These are phyloP conservation scores for Fusarium domesticum DNA, from an alignment of 2,329 filamentous ascomycete genomes.

Conservation along the genomic window DNA sequence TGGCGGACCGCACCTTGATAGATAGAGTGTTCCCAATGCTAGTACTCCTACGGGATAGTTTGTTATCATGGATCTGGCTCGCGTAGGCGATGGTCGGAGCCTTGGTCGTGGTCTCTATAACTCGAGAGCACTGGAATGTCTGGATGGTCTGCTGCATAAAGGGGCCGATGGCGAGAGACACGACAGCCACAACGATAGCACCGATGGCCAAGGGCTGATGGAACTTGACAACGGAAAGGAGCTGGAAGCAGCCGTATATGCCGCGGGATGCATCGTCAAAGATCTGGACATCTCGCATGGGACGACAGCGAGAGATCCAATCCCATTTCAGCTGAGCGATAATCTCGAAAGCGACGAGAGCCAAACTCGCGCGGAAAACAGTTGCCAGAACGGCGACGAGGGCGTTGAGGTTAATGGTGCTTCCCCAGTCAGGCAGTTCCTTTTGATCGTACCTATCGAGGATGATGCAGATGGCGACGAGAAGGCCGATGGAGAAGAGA, in stretches of 20 bases:
- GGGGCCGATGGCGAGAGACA: slow-evolving; percentile 3
- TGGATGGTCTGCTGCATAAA: slow-evolving; percentile 1
- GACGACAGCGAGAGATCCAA: slow-evolving; percentile 4
- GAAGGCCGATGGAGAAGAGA: not conserved
- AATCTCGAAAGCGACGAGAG: slow-evolving; percentile 3
- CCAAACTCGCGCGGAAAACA: slow-evolving; percentile 3
- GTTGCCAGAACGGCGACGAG: slow-evolving; percentile 5
- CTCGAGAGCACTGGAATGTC: not conserved
- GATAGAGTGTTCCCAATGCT: not conserved
- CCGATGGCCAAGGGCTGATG: slow-evolving; percentile 2
- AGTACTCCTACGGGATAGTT: not conserved
- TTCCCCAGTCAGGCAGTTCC: slow-evolving; percentile 2
- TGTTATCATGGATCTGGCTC: not conserved
- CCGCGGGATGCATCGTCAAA: slow-evolving; percentile 5
- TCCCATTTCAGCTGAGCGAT: slow-evolving; percentile 9
- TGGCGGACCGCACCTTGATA: not conserved
- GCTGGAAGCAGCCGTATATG: slow-evolving; percentile 1
- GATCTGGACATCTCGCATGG: slow-evolving; percentile 2
- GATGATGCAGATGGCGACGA: slow-evolving; percentile 3
- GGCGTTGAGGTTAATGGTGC: slow-evolving; percentile 3
- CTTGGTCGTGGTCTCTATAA: not conserved
- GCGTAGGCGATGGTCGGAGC: not conserved
- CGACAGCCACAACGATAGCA: slow-evolving; percentile 1
- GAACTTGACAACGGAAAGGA: not conserved
- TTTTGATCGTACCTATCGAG: not conserved